Base-by-base conservation (phyloP, 1,284 basidiomycete species). In the Pseudozyma thailandica region DNA sequence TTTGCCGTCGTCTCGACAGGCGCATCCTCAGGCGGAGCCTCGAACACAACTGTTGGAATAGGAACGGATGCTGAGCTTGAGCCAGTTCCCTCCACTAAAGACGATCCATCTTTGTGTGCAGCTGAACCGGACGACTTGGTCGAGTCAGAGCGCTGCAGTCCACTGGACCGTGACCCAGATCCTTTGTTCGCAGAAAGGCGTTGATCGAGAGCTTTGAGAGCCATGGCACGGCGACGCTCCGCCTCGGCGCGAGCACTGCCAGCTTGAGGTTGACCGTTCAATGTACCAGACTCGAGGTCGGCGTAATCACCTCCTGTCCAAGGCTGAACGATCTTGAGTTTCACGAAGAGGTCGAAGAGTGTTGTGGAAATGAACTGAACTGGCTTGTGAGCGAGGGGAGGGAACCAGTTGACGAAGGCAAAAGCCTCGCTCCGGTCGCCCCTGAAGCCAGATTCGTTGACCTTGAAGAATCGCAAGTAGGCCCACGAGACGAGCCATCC, bases 371-470 rank as follows among this genome's bases (percentile, higher is more conserved):
- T 85, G 18, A 88, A 79, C 10, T 88, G 87, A 43, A 98, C 86
- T 54, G 89, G 90, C 51, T 85, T 86, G 46, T 63, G 57, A 15
- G 74, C 41, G 79, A 94, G 89, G 23, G 94, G 93, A 59, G 95
- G 95, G 88, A 98, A 98, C 93, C 94, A 98, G 65, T 89, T 90
- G 28, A 93, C 87, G 77, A 98, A 90, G n/a, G 93, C 90, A 81
- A 98, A 98, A 0, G 94, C 96, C 82, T 98, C 96, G 84, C 91
- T 93, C 57, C 93, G 86, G 82, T 98, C 95, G 18, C 95, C 95
- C 33, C 86, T 76, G 72, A 85, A 85, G 49, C 85, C 85, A 42
- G 82, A 83, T 51, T 87, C 86, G 82, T 91, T 91, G 3, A 87
- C 90, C 85, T 97, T 96, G 87, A 96, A 94, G 86, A 98, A 98